Evolutionary conservation across 345 rosid genomes (phyloP).

Genomic region (Cardiospermum halicacabum): DNA sequence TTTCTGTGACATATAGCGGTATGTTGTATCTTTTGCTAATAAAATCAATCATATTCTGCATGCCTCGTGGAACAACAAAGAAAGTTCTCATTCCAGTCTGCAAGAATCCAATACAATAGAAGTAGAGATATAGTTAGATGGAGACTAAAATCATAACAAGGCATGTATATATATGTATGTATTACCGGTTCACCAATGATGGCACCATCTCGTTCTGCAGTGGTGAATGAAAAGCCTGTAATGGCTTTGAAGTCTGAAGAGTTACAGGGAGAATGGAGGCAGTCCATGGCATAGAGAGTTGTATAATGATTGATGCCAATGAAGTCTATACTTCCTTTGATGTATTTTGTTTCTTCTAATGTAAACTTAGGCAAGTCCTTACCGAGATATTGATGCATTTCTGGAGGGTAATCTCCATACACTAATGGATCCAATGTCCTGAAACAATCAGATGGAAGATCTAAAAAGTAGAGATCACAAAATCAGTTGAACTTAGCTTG

Average conservation of each 20-base stretch:
- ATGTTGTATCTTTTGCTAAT: constrained; percentile 37
- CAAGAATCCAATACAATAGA: neutral
- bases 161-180: too few species aligned
- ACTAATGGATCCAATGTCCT: constrained; percentile 44
- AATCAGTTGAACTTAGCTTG: too few species aligned
- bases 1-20: constrained; percentile 42
- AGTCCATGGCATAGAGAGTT: constrained; percentile 41
- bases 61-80: constrained; percentile 41
- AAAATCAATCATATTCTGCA: constrained; percentile 36
- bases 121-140: neutral
- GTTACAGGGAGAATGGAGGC: constrained; percentile 33
- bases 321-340: constrained; percentile 45
- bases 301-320: constrained; percentile 44
- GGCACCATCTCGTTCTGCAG: constrained; percentile 33
- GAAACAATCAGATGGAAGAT: too few species aligned
- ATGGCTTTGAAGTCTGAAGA: too few species aligned
- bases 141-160: neutral
- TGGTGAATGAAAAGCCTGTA: constrained; percentile 31
- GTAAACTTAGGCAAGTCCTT: constrained; percentile 32
- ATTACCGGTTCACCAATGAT: constrained; percentile 32
- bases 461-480: too few species aligned
- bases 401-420: constrained; percentile 40
- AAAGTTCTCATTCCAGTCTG: constrained; percentile 29
- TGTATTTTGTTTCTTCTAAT: constrained; percentile 18
- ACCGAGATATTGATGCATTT: constrained; percentile 37